Evolutionary conservation across 768 basidiomycete genomes (phyloP).

Genomic region (Crepidotus variabilis): DNA sequence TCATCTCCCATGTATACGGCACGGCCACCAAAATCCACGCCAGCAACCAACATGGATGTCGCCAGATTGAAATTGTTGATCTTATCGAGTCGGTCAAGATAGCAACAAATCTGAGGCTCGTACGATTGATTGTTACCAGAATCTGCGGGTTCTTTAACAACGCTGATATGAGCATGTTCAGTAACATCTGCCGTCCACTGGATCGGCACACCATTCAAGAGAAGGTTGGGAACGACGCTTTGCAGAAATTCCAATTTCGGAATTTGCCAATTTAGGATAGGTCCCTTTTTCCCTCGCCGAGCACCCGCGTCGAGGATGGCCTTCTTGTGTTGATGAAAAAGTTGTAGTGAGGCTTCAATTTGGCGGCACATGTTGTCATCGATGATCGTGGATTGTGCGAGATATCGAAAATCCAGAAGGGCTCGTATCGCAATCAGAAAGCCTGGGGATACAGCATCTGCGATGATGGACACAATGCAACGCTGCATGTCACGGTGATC

Average conservation of each 20-base stretch:
- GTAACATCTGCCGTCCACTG: conserved; percentile 34
- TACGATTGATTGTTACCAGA: conserved; percentile 29
- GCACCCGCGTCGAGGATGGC: conserved; percentile 26
- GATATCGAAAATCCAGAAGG: conserved; percentile 33
- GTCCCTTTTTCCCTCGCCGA: conserved; percentile 17
- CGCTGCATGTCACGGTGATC: conserved; percentile 35
- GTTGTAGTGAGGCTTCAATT: conserved; percentile 17
- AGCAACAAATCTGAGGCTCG: conserved; percentile 28
- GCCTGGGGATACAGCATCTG: conserved; percentile 22
- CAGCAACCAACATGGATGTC: conserved; percentile 13
- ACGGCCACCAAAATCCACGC: conserved; percentile 4
- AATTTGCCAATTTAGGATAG: conserved; percentile 33
- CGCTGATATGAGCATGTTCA: conserved; percentile 27
- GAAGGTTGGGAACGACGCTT: conserved; percentile 23
- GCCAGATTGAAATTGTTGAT: conserved; percentile 24
- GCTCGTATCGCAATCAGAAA: conserved; percentile 30
- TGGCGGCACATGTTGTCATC: conserved; percentile 11
- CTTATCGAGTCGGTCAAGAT: conserved; percentile 28
- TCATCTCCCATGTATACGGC: background rate
- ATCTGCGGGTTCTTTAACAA: conserved; percentile 27
- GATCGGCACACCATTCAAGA: conserved; percentile 22
- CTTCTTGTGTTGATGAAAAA: conserved; percentile 33
- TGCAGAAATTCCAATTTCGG: conserved; percentile 39
- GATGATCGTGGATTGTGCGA: conserved; percentile 27
- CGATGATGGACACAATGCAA: conserved; percentile 30